phyloP scores from a whole-genome alignment of 176 grass and related monocot species.

The Cocos nucifera region DNA sequence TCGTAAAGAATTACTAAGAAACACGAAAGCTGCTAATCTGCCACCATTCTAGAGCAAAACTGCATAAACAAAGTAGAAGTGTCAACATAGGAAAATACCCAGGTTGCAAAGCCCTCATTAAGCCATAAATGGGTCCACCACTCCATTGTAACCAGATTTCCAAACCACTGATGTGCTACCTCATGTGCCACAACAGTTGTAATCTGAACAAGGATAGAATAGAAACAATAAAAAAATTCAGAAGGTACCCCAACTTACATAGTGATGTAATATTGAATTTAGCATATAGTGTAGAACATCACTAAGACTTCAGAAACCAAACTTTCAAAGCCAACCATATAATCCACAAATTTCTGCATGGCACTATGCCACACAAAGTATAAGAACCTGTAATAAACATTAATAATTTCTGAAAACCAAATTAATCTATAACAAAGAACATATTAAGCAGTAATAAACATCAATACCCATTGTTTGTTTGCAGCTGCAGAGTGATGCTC shows the following conservation, averaged over 20 bases:
- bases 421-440: neutral
- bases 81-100: constrained; percentile 34
- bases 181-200: constrained; percentile 90
- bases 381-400: too few relatives aligned
- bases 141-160: constrained; percentile 97
- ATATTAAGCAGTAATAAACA: constrained; percentile 9
- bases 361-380: too few relatives aligned
- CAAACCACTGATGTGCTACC: constrained; percentile 95
- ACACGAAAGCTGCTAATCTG: neutral
- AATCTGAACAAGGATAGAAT: constrained; percentile 39
- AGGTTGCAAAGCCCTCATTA: constrained; percentile 94
- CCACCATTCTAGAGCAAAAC: too few relatives aligned
- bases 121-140: constrained; percentile 99
- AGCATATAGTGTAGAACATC: too few relatives aligned
- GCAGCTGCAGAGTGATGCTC: constrained; percentile 70
- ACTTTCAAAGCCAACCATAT: too few relatives aligned
- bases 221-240: too few relatives aligned
- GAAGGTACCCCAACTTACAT: neutral
- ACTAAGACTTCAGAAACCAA: too few relatives aligned
- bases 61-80: too few relatives aligned
- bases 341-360: too few relatives aligned
- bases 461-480: constrained; percentile 58
- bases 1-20: too few relatives aligned
- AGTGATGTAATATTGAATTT: too few relatives aligned
- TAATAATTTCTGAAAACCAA: too few relatives aligned